Evolutionary conservation across 371 early-diverging fungal species (phyloP).

Genomic region (Zychaea mexicana): DNA sequence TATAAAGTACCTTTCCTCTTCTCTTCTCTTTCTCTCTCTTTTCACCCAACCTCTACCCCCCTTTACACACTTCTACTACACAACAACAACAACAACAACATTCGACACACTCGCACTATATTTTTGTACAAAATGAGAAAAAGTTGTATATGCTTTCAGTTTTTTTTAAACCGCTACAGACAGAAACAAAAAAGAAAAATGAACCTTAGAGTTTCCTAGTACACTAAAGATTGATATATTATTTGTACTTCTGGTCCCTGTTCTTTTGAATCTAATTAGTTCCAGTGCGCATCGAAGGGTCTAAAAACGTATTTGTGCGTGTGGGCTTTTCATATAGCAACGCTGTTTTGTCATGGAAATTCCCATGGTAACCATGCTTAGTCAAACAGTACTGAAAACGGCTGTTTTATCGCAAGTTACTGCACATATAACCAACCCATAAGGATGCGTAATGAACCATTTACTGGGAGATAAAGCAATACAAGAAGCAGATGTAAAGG

Average conservation of each 20-base stretch:
- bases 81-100: neutral
- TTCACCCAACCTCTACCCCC: neutral
- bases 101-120: neutral
- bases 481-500: no score
- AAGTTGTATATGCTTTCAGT: slow-evolving; percentile 3
- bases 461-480: no score
- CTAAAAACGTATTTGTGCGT: no score
- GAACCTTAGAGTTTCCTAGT: neutral
- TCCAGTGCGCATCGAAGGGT: no score
- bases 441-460: no score
- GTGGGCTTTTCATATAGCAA: neutral
- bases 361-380: neutral
- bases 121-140: slow-evolving; percentile 6
- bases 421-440: no score
- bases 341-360: neutral
- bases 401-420: no score
- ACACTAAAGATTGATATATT: neutral
- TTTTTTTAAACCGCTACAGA: neutral
- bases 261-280: no score
- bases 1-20: slow-evolving; percentile 1
- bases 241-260: no score
- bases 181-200: neutral
- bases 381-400: neutral
- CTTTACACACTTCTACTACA: neutral
- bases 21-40: neutral